Evolutionary conservation across 371 early-diverging fungal genomes (phyloP).

Genomic region (Mortierella sp.): DNA sequence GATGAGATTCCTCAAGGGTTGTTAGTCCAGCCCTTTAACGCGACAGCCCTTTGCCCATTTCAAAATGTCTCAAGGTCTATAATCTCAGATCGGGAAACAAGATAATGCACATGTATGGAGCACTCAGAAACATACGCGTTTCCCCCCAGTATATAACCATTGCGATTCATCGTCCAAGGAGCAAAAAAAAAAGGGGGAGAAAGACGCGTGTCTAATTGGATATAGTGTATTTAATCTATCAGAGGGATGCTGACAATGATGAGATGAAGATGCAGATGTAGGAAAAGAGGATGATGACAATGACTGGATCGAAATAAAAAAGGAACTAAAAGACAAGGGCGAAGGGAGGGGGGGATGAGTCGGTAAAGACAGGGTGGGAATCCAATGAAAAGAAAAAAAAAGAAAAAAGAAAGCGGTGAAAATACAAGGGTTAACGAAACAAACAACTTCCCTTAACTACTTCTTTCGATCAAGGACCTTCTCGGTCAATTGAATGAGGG

Average conservation of each 20-base stretch:
- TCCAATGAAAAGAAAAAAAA: background rate
- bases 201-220: background rate
- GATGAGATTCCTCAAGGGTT: too few relatives aligned
- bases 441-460: slow-evolving; percentile 17
- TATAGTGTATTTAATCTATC: background rate
- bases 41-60: too few relatives aligned
- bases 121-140: background rate
- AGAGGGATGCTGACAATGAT: background rate
- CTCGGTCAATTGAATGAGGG: slow-evolving; percentile 73
- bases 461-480: slow-evolving; percentile 64
- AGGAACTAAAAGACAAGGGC: background rate
- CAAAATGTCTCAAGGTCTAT: too few relatives aligned
- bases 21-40: too few relatives aligned
- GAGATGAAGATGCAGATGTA: background rate
- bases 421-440: background rate
- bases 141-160: background rate
- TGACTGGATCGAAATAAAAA: background rate
- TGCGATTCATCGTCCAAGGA: background rate
- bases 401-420: background rate
- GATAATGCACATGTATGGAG: too few relatives aligned
- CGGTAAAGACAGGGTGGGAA: background rate
- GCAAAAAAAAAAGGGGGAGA: background rate
- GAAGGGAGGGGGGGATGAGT: background rate
- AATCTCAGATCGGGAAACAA: too few relatives aligned
- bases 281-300: background rate